Conservation (phyloP, 164 flowering plant species). For the Magnolia sinica region DNA sequence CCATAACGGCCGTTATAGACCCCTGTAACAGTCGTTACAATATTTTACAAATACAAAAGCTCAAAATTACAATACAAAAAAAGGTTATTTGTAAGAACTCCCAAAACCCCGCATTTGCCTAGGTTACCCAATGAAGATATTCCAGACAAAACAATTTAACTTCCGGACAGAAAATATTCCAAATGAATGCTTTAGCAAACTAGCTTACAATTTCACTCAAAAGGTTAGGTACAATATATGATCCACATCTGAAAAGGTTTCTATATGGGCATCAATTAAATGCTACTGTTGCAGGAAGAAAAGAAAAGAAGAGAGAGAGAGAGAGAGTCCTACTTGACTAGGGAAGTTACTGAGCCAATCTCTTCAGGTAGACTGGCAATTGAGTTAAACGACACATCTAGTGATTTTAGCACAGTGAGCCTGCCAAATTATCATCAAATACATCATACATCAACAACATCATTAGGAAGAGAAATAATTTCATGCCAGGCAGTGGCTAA, state of each 20-base stretch:
- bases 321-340: constrained; percentile 63
- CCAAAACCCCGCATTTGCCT: background rate
- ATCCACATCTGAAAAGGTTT: background rate
- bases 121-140: background rate
- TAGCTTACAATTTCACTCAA: background rate
- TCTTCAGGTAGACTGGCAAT: constrained; percentile 62
- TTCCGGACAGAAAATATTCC: background rate
- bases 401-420: constrained; percentile 67
- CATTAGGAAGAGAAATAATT: background rate
- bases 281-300: background rate
- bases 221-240: background rate
- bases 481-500: background rate
- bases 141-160: background rate
- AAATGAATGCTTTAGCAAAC: background rate
- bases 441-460: background rate
- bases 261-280: background rate
- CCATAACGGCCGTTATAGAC: too few relatives aligned
- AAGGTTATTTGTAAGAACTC: too few relatives aligned
- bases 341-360: constrained; percentile 75
- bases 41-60: too few relatives aligned
- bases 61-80: too few relatives aligned
- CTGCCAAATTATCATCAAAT: constrained; percentile 34
- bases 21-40: too few relatives aligned
- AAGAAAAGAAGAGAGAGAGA: background rate
- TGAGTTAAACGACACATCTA: constrained; percentile 77